Evolutionary conservation across 345 rosid species (phyloP), one percentile per base, ranked within the genome.

Genomic region (Gossypium stocksii): DNA sequence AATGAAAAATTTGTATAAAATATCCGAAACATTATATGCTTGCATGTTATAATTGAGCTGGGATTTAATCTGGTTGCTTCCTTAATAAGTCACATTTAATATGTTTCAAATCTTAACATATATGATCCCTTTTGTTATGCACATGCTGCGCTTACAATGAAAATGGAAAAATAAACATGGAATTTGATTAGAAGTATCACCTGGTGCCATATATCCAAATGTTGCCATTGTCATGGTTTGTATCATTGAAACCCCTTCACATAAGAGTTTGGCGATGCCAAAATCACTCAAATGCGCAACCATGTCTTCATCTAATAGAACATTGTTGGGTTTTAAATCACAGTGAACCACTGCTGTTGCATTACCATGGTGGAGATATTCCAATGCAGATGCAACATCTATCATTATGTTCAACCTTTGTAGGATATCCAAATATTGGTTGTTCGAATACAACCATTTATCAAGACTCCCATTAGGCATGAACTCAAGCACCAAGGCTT

Each of bases 321-420:
- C 12, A 10, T 72, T 72, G 13, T 20, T 48, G 4, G 77, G 80
- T 20, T 77, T 72, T 12, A 77, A 57, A 38, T 77, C 80, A 12
- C 80, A 72, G 3, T 72, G 73, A 16, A 64, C 20, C 2, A 77
- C 14, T 2, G 62, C 45, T 14, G 51, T 46, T 46, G 61, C 7
- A 19, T 44, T 3, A 3, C 54, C 61, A 2, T 57, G 51, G 34
- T 64, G 76, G 7, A 65, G 69, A 22, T 65, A 65, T 43, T 65
- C 69, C 11, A 65, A 12, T 10, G 51, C 51, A 2, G 6, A 77
- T 17, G 77, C 81, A 13, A 78, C 74, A 29, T 78, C 77, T 7
- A 78, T 78, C 74, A 67, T 43, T 20, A 76, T 60, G 56, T 71
- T 71, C 72, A 71, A 4, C 17, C 79, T 62, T 2, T 70, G 76